These are phyloP conservation scores for Drechslerella dactyloides DNA, from an alignment of 2,329 filamentous ascomycete species.

Conservation along the genomic window DNA sequence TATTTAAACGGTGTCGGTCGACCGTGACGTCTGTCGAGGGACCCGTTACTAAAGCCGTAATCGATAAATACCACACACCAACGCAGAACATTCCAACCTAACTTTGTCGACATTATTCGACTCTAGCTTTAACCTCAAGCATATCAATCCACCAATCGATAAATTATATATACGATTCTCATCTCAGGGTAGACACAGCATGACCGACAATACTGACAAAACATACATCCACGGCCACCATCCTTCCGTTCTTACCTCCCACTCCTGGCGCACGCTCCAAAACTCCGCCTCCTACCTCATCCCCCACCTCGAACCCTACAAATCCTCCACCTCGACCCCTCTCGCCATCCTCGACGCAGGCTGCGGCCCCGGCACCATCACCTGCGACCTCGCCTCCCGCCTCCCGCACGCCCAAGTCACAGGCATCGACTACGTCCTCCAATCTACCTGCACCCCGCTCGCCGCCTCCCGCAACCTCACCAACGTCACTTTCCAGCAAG, in stretches of 20 bases:
- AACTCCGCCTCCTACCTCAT: slow-evolving; percentile 39
- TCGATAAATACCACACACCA: slow-evolving; percentile 14
- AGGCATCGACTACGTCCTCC: slow-evolving; percentile 33
- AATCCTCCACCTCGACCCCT: neutral
- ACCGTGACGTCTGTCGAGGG: too few species aligned
- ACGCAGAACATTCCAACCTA: slow-evolving; percentile 6
- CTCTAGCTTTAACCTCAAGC: neutral
- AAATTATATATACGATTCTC: neutral
- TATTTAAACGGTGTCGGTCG: too few species aligned
- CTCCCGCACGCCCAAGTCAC: slow-evolving; percentile 28
- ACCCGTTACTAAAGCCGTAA: too few species aligned
- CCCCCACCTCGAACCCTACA: slow-evolving; percentile 24
- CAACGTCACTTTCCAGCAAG: slow-evolving; percentile 28
- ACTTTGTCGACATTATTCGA: neutral
- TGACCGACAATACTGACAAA: slow-evolving; percentile 5
- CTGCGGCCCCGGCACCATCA: slow-evolving; percentile 41
- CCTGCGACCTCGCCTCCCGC: slow-evolving; percentile 33
- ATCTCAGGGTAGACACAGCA: too few species aligned
- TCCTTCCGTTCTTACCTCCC: slow-evolving; percentile 29
- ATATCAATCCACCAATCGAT: neutral
- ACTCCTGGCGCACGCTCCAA: slow-evolving; percentile 31
- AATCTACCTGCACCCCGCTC: slow-evolving; percentile 7
- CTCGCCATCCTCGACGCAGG: slow-evolving; percentile 30
- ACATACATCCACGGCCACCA: slow-evolving; percentile 44
- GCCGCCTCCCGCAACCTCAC: slow-evolving; percentile 12